Percentiles rank a stretch among this genome's conserved stretches.
These are phyloP conservation scores for Kodamaea derodonti DNA, from an alignment of 1,139 yeast genomes.

Conservation along the genomic window DNA sequence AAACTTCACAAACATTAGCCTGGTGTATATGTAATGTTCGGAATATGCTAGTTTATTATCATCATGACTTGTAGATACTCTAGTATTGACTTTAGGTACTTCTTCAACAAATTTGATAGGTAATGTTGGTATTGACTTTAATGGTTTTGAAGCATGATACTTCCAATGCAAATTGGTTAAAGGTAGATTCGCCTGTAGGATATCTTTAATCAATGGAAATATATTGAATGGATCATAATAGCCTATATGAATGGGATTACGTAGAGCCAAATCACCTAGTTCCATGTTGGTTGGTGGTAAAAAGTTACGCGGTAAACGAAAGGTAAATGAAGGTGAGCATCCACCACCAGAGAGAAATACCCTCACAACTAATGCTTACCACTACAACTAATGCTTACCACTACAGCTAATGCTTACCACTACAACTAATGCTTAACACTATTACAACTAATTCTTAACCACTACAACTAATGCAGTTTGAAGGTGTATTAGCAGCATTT, in stretches of 20 bases:
- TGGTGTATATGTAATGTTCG: slow-evolving; percentile 49
- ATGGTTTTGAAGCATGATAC: slow-evolving; percentile 47
- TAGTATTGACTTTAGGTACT: slow-evolving; percentile 31
- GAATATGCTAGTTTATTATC: slow-evolving; percentile 1
- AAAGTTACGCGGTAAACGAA: too few species aligned
- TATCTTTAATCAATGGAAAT: slow-evolving; percentile 50
- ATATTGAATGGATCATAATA: slow-evolving; percentile 85
- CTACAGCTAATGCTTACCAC: too few species aligned
- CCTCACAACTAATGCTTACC: too few species aligned
- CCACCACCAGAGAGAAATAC: too few species aligned
- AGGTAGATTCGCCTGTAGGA: slow-evolving; percentile 54
- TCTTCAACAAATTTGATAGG: slow-evolving; percentile 63
- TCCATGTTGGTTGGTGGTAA: too few species aligned
- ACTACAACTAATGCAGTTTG: too few species aligned
- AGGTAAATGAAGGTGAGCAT: too few species aligned
- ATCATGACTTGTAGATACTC: not conserved
- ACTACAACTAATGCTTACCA: too few species aligned
- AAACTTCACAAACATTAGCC: slow-evolving; percentile 66
- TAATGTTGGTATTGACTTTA: slow-evolving; percentile 65
- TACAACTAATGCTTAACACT: too few species aligned
- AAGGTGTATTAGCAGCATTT: too few species aligned
- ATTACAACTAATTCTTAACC: too few species aligned
- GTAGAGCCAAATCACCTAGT: slow-evolving; percentile 14
- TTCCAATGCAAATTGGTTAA: slow-evolving; percentile 81
- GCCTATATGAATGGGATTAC: slow-evolving; percentile 47